Evolutionary conservation across 352 stramenopile genomes (phyloP).

Genomic region (Phytophthora fragariaefolia): DNA sequence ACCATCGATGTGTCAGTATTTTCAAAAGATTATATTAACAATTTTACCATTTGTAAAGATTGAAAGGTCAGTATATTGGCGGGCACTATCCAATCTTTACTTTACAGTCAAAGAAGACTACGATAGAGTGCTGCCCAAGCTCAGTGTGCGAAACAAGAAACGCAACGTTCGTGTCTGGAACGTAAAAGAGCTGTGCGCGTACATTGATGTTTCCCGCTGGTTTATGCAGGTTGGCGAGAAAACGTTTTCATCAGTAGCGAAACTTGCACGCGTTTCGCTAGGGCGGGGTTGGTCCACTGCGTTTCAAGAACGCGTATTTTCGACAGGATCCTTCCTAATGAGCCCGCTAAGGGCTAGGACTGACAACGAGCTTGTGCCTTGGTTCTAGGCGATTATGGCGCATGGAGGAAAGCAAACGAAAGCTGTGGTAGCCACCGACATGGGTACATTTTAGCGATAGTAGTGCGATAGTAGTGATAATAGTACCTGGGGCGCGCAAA

Average conservation of each 20-base stretch:
- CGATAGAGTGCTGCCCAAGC: not conserved
- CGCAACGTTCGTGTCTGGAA: constrained; percentile 3
- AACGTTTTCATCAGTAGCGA: not conserved
- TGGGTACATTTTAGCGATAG: no score
- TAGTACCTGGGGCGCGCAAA: no score
- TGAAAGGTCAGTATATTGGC: no score
- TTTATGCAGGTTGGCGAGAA: constrained; percentile 5
- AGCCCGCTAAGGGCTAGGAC: not conserved
- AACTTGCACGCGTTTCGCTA: constrained; percentile 9
- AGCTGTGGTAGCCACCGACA: not conserved
- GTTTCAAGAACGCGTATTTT: constrained; percentile 9
- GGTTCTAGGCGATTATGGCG: not conserved
- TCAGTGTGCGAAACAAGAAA: constrained; percentile 6
- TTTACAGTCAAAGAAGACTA: not conserved
- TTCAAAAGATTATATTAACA: no score
- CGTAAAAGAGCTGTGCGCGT: constrained; percentile 1
- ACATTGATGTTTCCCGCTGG: constrained; percentile 7
- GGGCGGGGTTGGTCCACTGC: not conserved
- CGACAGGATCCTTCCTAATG: constrained; percentile 1
- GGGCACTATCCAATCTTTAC: no score
- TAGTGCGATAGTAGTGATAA: no score
- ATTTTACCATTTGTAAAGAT: no score
- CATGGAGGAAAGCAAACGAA: not conserved
- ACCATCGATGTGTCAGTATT: no score
- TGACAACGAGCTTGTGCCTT: not conserved